Evolutionary conservation across 1,284 basidiomycete species (phyloP), one percentile per base, ranked within the genome.

Genomic region (Ganoderma sinense): DNA sequence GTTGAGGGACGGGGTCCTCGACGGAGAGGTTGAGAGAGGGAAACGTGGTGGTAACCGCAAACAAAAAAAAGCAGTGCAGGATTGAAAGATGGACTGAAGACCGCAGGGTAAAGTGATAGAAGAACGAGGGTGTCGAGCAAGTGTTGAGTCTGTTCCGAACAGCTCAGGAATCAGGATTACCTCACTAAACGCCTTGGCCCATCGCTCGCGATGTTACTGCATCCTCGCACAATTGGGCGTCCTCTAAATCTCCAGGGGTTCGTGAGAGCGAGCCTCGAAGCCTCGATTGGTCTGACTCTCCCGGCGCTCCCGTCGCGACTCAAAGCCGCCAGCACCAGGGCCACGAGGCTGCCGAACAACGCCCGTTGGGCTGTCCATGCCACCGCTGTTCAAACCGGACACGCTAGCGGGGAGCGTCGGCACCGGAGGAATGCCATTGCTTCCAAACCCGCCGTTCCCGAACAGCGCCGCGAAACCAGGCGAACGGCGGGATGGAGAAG

Each of bases 301-400:
- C 74, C 84, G 85, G 72, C 92, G 85, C 78, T 90, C 90, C 75
- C 91, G 85, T 71, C 94, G 86, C 73, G 84, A 84, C 55, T 85
- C 87, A 75, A 95, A 95, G 20, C 93, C 93, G 63, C 88, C 86
- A 1, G 84, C 83, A 43, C 92, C 91, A 64, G 93, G 93, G 18
- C 93, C 93, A 66, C 94, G 89, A 18, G 93, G 93, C 80, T 95
- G 93, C 71, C 93, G 88, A 67, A 95, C 84, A 70, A 95, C 93
- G 53, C 90, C 87, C 51, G 83, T 80, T 67, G 86, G 84, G 63
- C 82, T 82, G 69, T 86, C 80, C 66, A 80, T 75, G 56, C 76
- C 78, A 62, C 74, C 81, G 64, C 87, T 87, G 70, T 87, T 76
- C 55, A 81, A 69, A 31, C 83, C 82, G 39, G 84, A 83, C 63